Evolutionary conservation across 495 filamentous ascomycete species (phyloP).

Genomic region (Letharia lupina): DNA sequence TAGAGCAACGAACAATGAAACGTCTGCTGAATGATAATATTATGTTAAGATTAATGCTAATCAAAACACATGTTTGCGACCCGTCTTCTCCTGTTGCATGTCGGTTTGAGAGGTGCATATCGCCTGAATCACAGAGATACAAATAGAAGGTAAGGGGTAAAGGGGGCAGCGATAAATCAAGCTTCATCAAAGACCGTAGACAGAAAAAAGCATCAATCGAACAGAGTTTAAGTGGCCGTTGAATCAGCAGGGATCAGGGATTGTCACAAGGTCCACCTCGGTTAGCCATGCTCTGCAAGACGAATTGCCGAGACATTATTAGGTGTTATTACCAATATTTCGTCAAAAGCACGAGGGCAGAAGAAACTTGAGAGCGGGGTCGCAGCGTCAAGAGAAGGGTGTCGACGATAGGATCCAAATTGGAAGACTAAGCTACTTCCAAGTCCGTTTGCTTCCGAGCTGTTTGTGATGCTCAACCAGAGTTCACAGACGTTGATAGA

Average conservation of each 20-base stretch:
- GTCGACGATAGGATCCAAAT: not conserved
- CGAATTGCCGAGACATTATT: not conserved
- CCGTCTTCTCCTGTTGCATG: not conserved
- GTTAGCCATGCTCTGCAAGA: not conserved
- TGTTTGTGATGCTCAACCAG: not conserved
- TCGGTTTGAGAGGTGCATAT: not conserved
- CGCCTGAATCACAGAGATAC: not conserved
- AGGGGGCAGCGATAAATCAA: not conserved
- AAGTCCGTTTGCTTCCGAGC: not conserved
- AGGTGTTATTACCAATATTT: not conserved
- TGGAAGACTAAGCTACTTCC: not conserved
- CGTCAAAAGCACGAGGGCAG: not conserved
- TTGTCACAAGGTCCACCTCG: not conserved
- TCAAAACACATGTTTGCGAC: not conserved
- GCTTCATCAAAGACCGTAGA: not conserved
- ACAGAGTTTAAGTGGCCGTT: not conserved
- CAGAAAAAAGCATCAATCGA: not conserved
- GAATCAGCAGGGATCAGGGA: not conserved
- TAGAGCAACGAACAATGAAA: constrained; percentile 7
- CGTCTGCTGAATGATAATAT: not conserved
- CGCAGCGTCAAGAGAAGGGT: not conserved
- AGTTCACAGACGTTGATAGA: constrained; percentile 1
- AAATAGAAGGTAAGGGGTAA: not conserved
- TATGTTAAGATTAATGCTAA: not conserved
- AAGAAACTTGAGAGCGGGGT: not conserved